Conservation (phyloP, 2,329 filamentous ascomycete species). For the Colletotrichum tropicale region DNA sequence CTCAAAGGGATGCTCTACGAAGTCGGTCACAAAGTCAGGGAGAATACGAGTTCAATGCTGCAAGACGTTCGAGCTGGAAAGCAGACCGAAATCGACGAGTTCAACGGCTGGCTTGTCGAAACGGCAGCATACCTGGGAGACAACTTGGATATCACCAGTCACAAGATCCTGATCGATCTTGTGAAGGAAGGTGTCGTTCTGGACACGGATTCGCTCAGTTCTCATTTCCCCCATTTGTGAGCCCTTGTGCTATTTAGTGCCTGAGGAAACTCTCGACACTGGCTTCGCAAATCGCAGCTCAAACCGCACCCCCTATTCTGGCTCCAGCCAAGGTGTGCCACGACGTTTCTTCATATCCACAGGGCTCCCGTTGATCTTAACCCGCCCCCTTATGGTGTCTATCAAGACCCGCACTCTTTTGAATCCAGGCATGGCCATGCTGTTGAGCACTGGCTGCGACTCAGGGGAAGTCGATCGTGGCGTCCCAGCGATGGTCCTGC, state of each 20-base stretch:
- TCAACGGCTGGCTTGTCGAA: conserved; percentile 64
- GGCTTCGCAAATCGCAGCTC: neutral
- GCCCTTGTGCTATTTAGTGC: neutral
- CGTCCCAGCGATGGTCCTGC: neutral
- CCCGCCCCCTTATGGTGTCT: neutral
- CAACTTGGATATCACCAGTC: conserved; percentile 36
- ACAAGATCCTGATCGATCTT: conserved; percentile 46
- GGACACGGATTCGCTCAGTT: conserved; percentile 36
- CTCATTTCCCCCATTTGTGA: conserved; percentile 24
- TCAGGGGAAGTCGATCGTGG: neutral
- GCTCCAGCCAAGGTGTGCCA: neutral
- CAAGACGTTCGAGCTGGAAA: conserved; percentile 60
- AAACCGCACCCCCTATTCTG: neutral
- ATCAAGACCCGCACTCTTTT: neutral
- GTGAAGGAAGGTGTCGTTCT: conserved; percentile 42
- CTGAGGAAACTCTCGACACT: neutral
- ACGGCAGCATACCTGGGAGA: conserved; percentile 43
- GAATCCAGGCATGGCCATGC: neutral
- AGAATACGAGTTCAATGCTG: conserved; percentile 67
- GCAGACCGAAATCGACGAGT: conserved; percentile 60
- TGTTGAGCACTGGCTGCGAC: neutral
- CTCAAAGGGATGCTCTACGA: conserved; percentile 51
- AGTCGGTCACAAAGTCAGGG: conserved; percentile 51
- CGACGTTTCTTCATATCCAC: neutral
- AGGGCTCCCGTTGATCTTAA: neutral